Evolutionary conservation across 2,329 filamentous ascomycete species (phyloP), one percentile per base, ranked within the genome.

Genomic region (Chrysoporthe cubensis): DNA sequence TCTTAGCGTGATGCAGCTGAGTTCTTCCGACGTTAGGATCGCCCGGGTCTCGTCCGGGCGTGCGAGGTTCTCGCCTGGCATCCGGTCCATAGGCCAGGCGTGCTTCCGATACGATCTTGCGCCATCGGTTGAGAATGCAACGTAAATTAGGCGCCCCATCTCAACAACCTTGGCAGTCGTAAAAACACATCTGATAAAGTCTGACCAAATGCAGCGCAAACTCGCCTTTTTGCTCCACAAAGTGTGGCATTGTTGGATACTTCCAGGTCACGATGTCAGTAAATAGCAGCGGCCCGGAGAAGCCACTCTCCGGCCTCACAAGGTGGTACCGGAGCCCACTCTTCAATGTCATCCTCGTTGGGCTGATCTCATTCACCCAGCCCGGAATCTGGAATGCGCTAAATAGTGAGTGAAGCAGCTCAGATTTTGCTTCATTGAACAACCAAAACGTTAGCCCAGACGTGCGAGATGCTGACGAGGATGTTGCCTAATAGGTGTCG

Each of bases 381-480:
- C 81, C 81, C 0, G 82, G 81, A 2, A 81, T 84, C 32, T 84
- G 81, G 81, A 83, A 80, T 66, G 82, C 81, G 3, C 73, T 84
- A 18, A 82, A 83, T 70, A 76, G 77, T 73, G 76, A 73, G 57
- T 57, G 13, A 4, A 40, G 37, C 37, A 40, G 37, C 37, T 9
- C 37, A 40, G 9, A 40, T 9, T 40, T 6, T 32, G 50, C 34
- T 14, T 32, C 1, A 4, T 9, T 9, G 37, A 40, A 9, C 26
- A 40, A 40, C 37, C 37, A 44, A 26, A 18, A 43, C 16, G 21
- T 42, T 11, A 64, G 37, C 9, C 9, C 37, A 42, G 0, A 18
- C 9, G 9, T 16, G 21, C 50, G 43, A 16, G 32, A 34, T 21
- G 13, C 65, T 62, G n/a, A 63, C 40, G 6, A 26, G 4, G 6